Evolutionary conservation across 2,329 filamentous ascomycete genomes (phyloP), one percentile per base, ranked within the genome.

Genomic region (Dactylellina sp.): DNA sequence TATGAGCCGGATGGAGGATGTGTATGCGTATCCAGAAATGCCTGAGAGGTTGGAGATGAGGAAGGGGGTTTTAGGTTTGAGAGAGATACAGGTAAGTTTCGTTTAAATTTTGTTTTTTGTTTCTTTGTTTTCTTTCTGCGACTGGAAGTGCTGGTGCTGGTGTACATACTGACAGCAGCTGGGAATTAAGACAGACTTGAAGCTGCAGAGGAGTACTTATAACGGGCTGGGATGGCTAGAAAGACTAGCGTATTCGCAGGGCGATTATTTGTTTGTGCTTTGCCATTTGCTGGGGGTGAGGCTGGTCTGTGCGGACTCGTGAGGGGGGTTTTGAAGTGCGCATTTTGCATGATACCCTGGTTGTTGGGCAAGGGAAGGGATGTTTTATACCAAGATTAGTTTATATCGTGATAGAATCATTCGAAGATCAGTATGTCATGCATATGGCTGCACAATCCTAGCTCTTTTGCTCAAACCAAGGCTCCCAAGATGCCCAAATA

Each of bases 1-100:
- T 44, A 70, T 70, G 55, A 62, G 64, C 40, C 37, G 49, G 7
- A 70, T 70, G 64, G 56, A 70, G 47, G 64, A 70, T 56, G 64
- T 56, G 24, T 70, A 70, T 14, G 40, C 16, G 5, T 70, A 70
- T 14, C 64, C 64, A 7, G 64, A 70, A 2, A 28, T 70, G 37
- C 64, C 64, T 12, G 56, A 49, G 9, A 22, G 4, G 16, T n/a
- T 57, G 16, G 24, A 44, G 5, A 24, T 46, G 6, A 50, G 28
- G 56, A 62, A 61, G 22, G 42, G 42, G 25, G 44, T 47, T 20
- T 20, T 56, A 28, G 32, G 47, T 47, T 44, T 70, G 64, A 61
- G 20, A 47, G 64, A 70, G 49, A 59, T 70, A 37, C 52, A 20
- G 60, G 61, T 65, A 56, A 12, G 61, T 65, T 44, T 28, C n/a